These are phyloP conservation scores for Salix viminalis DNA, from an alignment of 345 rosid genomes.

Conservation along the genomic window DNA sequence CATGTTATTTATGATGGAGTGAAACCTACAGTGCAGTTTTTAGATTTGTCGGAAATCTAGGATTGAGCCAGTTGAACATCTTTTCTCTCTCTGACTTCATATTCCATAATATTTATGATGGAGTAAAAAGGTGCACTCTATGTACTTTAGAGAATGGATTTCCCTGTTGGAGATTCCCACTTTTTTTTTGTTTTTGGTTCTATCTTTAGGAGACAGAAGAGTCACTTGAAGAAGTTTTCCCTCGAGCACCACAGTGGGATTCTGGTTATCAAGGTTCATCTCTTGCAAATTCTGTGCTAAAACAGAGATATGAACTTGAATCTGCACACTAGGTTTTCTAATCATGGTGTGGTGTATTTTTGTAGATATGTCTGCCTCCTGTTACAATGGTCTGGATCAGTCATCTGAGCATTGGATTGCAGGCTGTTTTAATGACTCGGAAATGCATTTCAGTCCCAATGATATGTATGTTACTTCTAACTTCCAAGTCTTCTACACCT, in stretches of 20 bases:
- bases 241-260: constrained; percentile 49
- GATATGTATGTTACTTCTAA: constrained; percentile 51
- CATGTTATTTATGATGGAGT: background rate
- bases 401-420: constrained; percentile 67
- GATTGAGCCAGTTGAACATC: background rate
- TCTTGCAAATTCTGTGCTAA: constrained; percentile 10
- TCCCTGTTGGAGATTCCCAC: background rate
- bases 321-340: constrained; percentile 8
- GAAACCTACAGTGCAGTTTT: background rate
- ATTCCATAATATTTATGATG: background rate
- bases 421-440: constrained; percentile 63
- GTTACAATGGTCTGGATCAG: constrained; percentile 53
- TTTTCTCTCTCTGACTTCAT: background rate
- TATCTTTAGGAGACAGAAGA: constrained; percentile 58
- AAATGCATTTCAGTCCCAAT: constrained; percentile 45
- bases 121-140: background rate
- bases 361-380: constrained; percentile 45
- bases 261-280: constrained; percentile 66
- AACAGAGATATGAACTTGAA: constrained; percentile 7
- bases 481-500: constrained; percentile 15
- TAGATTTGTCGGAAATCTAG: background rate
- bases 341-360: constrained; percentile 15
- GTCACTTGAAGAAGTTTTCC: constrained; percentile 50
- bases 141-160: background rate
- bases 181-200: constrained; percentile 12